Evolutionary conservation across 192 early-diverging fungal species (phyloP).

Genomic region (Coemansia sp.): DNA sequence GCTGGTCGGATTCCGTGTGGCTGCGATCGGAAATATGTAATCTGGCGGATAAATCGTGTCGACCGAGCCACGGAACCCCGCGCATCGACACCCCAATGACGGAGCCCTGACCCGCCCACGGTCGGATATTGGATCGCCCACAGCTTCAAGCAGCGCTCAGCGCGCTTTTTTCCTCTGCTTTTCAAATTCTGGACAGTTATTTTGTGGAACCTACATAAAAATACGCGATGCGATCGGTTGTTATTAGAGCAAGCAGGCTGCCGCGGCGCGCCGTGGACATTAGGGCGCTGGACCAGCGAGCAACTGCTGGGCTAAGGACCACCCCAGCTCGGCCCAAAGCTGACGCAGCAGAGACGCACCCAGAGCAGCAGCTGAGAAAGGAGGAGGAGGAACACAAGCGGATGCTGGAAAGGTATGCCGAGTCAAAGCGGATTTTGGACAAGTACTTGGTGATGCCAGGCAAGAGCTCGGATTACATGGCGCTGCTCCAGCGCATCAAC

Average conservation of each 20-base stretch:
- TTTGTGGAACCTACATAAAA: not conserved
- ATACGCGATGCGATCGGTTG: not conserved
- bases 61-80: not conserved
- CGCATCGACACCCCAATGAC: not conserved
- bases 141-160: too few species aligned
- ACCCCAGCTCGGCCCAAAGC: slow-evolving; percentile 10
- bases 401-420: slow-evolving; percentile 41
- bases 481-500: slow-evolving; percentile 41
- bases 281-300: not conserved
- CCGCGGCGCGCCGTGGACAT: not conserved
- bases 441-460: slow-evolving; percentile 50
- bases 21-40: not conserved
- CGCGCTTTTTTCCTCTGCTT: not conserved
- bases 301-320: slow-evolving; percentile 11
- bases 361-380: slow-evolving; percentile 10
- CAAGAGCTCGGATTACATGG: slow-evolving; percentile 47
- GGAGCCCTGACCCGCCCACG: too few species aligned
- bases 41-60: not conserved
- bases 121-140: too few species aligned
- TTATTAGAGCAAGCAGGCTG: not conserved
- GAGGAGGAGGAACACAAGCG: slow-evolving; percentile 45
- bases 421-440: slow-evolving; percentile 43
- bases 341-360: slow-evolving; percentile 4
- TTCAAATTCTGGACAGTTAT: not conserved
- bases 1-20: slow-evolving; percentile 32